Evolutionary conservation across 139 green algal species (phyloP).

Genomic region (Desmodesmus armatus): DNA sequence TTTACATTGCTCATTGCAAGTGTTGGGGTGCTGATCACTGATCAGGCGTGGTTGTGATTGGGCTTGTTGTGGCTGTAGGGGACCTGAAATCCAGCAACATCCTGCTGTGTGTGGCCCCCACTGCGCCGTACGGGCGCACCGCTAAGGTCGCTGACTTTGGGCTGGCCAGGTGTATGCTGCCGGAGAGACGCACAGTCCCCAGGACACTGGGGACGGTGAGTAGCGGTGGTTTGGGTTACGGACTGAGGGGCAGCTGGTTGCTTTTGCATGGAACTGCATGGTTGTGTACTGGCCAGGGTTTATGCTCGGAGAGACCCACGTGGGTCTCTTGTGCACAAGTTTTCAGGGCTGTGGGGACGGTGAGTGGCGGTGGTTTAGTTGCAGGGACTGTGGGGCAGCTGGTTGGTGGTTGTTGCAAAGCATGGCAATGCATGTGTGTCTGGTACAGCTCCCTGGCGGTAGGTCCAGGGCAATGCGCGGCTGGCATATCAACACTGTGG

Average conservation of each 20-base stretch:
- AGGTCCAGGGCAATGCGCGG: not conserved
- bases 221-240: not conserved
- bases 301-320: not conserved
- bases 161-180: not conserved
- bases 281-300: not conserved
- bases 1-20: too few relatives aligned
- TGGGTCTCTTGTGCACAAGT: not conserved
- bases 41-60: too few relatives aligned
- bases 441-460: not conserved
- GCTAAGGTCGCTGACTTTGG: slow-evolving; percentile 41
- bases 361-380: not conserved
- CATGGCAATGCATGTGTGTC: not conserved
- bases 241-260: not conserved
- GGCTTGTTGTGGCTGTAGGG: too few relatives aligned
- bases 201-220: slow-evolving; percentile 32
- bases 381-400: not conserved
- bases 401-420: not conserved
- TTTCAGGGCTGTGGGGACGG: not conserved
- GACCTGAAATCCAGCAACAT: slow-evolving; percentile 38
- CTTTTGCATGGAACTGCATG: not conserved
- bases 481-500: not conserved
- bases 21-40: too few relatives aligned
- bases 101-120: not conserved
- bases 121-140: not conserved
- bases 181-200: slow-evolving; percentile 24